A percentile compares a stretch with the other conserved stretches of the same genome.
Evolutionary conservation across 1,139 yeast species (phyloP).

Genomic region (Nakaseomyces nivariensis): DNA sequence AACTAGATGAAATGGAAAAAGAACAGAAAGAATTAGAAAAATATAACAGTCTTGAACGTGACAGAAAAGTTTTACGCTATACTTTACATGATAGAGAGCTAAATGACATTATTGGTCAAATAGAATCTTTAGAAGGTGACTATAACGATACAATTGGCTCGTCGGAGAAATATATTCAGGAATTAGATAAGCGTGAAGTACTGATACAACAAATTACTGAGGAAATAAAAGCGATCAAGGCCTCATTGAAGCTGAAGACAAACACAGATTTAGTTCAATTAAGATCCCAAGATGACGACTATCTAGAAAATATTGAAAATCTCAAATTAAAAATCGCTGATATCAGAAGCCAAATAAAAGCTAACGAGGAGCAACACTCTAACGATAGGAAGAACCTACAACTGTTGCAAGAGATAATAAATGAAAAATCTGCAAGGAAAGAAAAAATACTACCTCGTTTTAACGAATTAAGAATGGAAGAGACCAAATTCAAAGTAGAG

Average conservation of each 20-base stretch:
- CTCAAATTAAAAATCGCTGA: constrained; percentile 28
- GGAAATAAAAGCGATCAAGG: constrained; percentile 23
- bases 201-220: constrained; percentile 34
- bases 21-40: constrained; percentile 70
- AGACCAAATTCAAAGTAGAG: constrained; percentile 33
- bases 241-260: constrained; percentile 35
- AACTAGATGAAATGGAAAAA: constrained; percentile 67
- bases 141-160: constrained; percentile 42
- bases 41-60: constrained; percentile 58
- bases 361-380: constrained; percentile 21
- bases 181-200: constrained; percentile 42
- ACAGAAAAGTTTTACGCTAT: constrained; percentile 64
- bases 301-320: constrained; percentile 33
- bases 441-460: constrained; percentile 38
- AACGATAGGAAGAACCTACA: constrained; percentile 24
- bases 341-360: constrained; percentile 23
- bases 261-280: constrained; percentile 45
- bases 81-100: constrained; percentile 72
- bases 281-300: constrained; percentile 36
- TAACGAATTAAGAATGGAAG: constrained; percentile 34
- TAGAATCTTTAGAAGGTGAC: constrained; percentile 52
- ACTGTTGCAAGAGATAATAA: constrained; percentile 30
- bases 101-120: constrained; percentile 46
- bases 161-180: constrained; percentile 32
- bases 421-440: constrained; percentile 36